Evolutionary conservation across 2,329 filamentous ascomycete species (phyloP).

Genomic region (Domatiomyces globalis): DNA sequence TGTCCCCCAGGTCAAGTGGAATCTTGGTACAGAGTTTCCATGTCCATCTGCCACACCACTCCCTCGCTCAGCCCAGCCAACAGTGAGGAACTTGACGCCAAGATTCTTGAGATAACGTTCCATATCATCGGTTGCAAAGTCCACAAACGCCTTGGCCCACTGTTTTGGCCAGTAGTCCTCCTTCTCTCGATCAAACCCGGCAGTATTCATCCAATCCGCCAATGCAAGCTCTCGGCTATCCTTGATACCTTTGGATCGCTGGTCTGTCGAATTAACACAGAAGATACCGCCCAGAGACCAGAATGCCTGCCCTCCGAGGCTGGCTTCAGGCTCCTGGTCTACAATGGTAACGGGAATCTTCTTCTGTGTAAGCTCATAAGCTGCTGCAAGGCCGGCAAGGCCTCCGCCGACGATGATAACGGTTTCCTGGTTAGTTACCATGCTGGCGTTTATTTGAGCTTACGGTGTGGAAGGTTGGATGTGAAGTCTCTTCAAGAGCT

Average conservation of each 20-base stretch:
- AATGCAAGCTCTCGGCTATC: conserved; percentile 44
- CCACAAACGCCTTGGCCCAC: conserved; percentile 51
- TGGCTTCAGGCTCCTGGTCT: conserved; percentile 45
- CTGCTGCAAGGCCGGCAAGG: conserved; percentile 22
- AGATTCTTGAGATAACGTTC: conserved; percentile 42
- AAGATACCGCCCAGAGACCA: conserved; percentile 51
- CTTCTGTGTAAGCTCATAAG: conserved; percentile 20
- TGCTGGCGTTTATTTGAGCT: neutral
- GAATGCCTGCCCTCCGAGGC: conserved; percentile 48
- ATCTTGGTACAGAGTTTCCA: conserved; percentile 49
- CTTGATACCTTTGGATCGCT: conserved; percentile 44
- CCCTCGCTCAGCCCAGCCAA: conserved; percentile 50
- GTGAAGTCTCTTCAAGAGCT: too few species aligned
- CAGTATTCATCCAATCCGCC: conserved; percentile 46
- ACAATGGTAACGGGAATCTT: conserved; percentile 24
- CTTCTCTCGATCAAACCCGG: conserved; percentile 42
- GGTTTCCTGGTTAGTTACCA: neutral
- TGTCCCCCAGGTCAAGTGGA: conserved; percentile 48
- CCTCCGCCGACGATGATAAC: conserved; percentile 22
- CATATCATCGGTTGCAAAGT: conserved; percentile 47
- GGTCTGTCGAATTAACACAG: conserved; percentile 43
- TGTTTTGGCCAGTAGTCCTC: conserved; percentile 42
- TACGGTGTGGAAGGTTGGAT: neutral
- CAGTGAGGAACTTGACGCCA: conserved; percentile 41
- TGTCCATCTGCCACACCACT: conserved; percentile 43